Base-by-base conservation (phyloP, 2,329 filamentous ascomycete genomes). In the Drechslerella dactyloides region DNA sequence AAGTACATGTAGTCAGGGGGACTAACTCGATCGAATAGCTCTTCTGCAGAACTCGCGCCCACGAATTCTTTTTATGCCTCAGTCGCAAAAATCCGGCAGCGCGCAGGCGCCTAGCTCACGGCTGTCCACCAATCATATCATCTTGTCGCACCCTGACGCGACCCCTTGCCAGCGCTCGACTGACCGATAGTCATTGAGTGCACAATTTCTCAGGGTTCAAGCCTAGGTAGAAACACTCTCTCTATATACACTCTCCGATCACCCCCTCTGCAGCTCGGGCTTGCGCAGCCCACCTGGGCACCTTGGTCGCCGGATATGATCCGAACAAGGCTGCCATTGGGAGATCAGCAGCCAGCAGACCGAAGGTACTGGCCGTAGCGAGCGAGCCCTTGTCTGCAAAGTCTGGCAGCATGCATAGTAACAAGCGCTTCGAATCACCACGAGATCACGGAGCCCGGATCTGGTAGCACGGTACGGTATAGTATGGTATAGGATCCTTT, bases 381-480 rank as follows among this genome's bases (percentile, higher is more conserved):
- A n/a, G 27, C 27, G 7, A 33, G n/a, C 35, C n/a, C 27, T 37
- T 65, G 23, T 11, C 58, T 62, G 21, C 17, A 48, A 48, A 5
- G 44, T 48, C 44, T 48, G 21, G 19, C 44, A 23, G 44, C 44
- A 17, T 15, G 35, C 46, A 53, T 61, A 21, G 37, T 24, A 15
- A 61, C 50, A 42, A 52, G 58, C 58, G 62, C 62, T 50, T 59
- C 62, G 54, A 59, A 59, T 48, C 40, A 66, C 62, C 62, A 48
- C 33, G 54, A 30, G 54, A 50, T 59, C 44, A 46, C 62, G 62
- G 62, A 52, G 54, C 19, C 8, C 13, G 21, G 44, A 19, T 48
- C n/a, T 19, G 44, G 19, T 48, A 21, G 44, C 17, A 13, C n/a
- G 37, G 27, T 33, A 33, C 27, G 27, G 27, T 33, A 33, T 33